These are phyloP conservation scores for Rosa hybrid DNA, from an alignment of 331 rosid species.

Conservation along the genomic window DNA sequence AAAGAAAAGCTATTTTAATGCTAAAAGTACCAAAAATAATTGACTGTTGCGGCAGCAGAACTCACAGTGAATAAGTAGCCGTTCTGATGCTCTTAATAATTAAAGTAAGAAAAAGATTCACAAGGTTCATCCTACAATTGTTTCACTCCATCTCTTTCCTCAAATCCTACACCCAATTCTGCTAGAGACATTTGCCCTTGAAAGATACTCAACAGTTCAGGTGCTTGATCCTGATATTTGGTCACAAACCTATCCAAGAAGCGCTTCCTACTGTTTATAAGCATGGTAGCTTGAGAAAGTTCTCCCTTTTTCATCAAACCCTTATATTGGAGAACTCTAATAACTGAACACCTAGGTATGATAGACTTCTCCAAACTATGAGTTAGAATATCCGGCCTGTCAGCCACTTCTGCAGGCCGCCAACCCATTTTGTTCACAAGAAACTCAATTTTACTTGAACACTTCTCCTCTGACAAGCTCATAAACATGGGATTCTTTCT, in stretches of 20 bases:
- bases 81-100: not conserved
- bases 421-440: constrained; percentile 24
- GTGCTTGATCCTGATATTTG: constrained; percentile 16
- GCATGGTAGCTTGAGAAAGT: not conserved
- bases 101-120: not conserved
- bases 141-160: not conserved
- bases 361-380: constrained; percentile 27
- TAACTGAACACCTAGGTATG: constrained; percentile 21
- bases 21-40: not conserved
- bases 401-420: constrained; percentile 13
- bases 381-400: not conserved
- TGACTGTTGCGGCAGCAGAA: not conserved
- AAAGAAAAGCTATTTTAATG: not conserved
- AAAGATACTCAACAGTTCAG: constrained; percentile 16
- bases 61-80: not conserved
- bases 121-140: not conserved
- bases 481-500: constrained; percentile 27
- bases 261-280: not conserved
- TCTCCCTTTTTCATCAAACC: not conserved
- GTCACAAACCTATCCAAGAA: constrained; percentile 23
- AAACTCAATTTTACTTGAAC: constrained; percentile 15
- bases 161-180: not conserved
- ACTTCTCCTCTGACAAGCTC: constrained; percentile 1
- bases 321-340: not conserved
- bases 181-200: constrained; percentile 8